A percentile compares a stretch with the other conserved stretches of the same genome.
phyloP scores from a whole-genome alignment of 116 monocot genomes.

The Zostera marina region DNA sequence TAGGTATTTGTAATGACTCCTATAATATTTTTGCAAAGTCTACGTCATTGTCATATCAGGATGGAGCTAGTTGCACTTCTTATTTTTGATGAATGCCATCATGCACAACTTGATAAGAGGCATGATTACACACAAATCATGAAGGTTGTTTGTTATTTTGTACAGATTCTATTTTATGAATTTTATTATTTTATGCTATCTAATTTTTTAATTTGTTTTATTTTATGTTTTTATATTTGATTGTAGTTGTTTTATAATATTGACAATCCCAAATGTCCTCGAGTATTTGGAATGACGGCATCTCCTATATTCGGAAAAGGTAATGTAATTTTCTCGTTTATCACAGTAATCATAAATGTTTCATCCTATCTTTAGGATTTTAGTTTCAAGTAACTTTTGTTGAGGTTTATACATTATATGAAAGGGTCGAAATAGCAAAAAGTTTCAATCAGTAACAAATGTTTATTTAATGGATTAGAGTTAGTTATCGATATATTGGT shows the following conservation, averaged over 20 bases:
- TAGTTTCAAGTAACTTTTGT: not conserved
- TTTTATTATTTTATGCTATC: not conserved
- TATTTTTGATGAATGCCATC: slow-evolving; percentile 96
- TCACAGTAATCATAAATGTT: not conserved
- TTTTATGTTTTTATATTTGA: no score
- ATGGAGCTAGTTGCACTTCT: slow-evolving; percentile 74
- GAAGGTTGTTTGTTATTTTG: no score
- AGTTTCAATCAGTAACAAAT: no score
- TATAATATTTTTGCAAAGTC: slow-evolving; percentile 60
- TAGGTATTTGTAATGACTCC: slow-evolving; percentile 99
- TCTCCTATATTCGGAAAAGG: slow-evolving; percentile 96
- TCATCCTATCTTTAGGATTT: not conserved
- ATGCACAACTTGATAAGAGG: slow-evolving; percentile 72
- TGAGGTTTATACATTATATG: no score
- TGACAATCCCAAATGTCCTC: slow-evolving; percentile 25
- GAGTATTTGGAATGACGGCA: slow-evolving; percentile 97
- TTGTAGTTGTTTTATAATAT: slow-evolving; percentile 61
- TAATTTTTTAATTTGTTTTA: not conserved
- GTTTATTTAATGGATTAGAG: no score
- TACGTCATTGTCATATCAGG: slow-evolving; percentile 71
- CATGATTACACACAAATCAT: slow-evolving; percentile 97
- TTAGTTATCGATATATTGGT: no score
- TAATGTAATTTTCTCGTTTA: slow-evolving; percentile 9
- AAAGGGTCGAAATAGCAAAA: no score
- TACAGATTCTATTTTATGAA: not conserved